Percentiles rank a stretch among this genome's conserved stretches.
These are phyloP conservation scores for Toxoplasma gondii DNA, from an alignment of 169 alveolate genomes.

Conservation along the genomic window DNA sequence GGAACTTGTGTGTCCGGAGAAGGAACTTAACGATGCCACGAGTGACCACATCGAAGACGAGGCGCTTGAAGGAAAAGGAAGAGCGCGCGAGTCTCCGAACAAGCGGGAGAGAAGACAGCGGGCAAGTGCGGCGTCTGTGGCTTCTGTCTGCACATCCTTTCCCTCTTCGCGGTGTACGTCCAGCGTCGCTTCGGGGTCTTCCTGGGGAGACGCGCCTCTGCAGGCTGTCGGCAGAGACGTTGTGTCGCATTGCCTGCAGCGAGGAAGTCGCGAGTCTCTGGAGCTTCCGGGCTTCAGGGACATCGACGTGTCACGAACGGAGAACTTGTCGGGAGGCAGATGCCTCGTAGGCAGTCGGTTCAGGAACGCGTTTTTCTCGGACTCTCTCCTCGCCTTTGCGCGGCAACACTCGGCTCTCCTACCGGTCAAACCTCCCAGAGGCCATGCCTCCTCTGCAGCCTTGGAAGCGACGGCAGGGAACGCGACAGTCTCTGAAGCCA, in stretches of 20 bases:
- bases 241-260: background rate
- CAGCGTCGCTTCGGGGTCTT: background rate
- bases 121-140: background rate
- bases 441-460: no score
- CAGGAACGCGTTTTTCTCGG: constrained; percentile 10
- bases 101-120: background rate
- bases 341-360: background rate
- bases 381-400: background rate
- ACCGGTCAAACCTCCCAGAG: no score
- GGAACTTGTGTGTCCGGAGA: background rate
- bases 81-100: background rate
- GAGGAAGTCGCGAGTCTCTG: background rate
- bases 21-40: background rate
- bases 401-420: background rate
- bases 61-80: background rate
- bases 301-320: background rate
- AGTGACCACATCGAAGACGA: background rate
- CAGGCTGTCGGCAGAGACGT: no score
- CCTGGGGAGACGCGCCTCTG: background rate
- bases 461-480: background rate
- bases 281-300: background rate
- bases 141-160: background rate
- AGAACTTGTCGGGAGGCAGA: constrained; percentile 1
- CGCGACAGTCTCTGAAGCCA: background rate
- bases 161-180: background rate